Evolutionary conservation across 352 stramenopile genomes (phyloP).

Genomic region (Discostella stelligera): DNA sequence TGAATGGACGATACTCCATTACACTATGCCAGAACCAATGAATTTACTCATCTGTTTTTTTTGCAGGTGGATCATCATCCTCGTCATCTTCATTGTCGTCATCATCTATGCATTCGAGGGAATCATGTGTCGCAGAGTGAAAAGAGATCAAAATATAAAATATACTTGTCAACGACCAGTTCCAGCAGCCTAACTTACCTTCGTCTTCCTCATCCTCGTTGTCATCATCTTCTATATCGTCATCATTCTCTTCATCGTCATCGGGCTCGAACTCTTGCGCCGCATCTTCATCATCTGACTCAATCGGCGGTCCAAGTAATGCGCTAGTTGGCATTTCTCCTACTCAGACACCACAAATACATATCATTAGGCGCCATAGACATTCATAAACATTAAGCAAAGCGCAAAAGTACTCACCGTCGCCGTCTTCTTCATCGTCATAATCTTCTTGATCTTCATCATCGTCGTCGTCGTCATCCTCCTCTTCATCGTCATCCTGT

Average conservation of each 20-base stretch:
- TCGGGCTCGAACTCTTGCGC: conserved; percentile 3
- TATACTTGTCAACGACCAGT: neutral
- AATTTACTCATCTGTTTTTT: conserved; percentile 25
- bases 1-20: too few relatives aligned
- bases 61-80: neutral
- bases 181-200: neutral
- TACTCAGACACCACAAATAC: neutral
- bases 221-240: conserved; percentile 5
- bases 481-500: conserved; percentile 1
- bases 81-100: conserved; percentile 3
- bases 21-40: too few relatives aligned
- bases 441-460: conserved; percentile 3
- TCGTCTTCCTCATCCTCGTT: neutral
- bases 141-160: neutral
- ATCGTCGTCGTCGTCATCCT: conserved; percentile 2
- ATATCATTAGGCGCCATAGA: neutral
- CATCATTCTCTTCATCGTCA: neutral
- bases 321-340: neutral
- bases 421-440: conserved; percentile 5
- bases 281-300: conserved; percentile 3
- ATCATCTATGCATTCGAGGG: neutral
- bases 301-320: conserved; percentile 10
- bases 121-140: too few relatives aligned
- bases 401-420: neutral
- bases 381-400: neutral